Conservation (phyloP, 2,329 filamentous ascomycete species). For the Ophiostoma populinum region DNA sequence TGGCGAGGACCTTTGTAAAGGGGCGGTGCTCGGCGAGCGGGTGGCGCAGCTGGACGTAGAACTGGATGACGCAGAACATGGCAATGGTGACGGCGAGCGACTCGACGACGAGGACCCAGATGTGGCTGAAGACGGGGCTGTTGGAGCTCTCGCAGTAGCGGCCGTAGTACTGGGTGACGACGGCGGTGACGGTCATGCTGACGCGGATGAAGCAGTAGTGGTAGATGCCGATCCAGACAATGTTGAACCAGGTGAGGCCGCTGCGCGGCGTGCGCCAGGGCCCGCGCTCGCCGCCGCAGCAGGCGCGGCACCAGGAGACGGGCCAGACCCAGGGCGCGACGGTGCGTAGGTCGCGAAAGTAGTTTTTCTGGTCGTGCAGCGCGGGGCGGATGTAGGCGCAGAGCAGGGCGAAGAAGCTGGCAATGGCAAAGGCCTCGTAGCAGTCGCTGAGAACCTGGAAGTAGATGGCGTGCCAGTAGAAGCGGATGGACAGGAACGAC, state of each 20-base stretch:
- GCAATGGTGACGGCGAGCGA: conserved; percentile 58
- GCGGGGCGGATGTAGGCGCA: conserved; percentile 67
- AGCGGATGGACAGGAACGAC: conserved; percentile 55
- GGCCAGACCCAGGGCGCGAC: conserved; percentile 60
- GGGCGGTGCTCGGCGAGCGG: conserved; percentile 53
- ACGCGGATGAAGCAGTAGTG: conserved; percentile 76
- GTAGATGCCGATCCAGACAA: conserved; percentile 67
- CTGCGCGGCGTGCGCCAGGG: conserved; percentile 58
- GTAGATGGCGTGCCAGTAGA: conserved; percentile 64
- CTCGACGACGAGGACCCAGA: conserved; percentile 62
- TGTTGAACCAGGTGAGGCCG: conserved; percentile 81
- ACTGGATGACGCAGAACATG: conserved; percentile 80
- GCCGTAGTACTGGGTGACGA: conserved; percentile 50
- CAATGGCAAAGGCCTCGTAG: conserved; percentile 79
- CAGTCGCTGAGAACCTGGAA: conserved; percentile 68
- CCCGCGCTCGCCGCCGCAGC: conserved; percentile 51
- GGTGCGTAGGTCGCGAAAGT: conserved; percentile 52
- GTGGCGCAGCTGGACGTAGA: conserved; percentile 59
- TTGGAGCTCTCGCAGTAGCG: conserved; percentile 67
- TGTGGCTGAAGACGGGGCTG: conserved; percentile 61
- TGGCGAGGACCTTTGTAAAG: conserved; percentile 66
- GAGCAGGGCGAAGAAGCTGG: conserved; percentile 69
- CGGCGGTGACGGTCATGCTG: conserved; percentile 61
- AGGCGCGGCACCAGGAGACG: conserved; percentile 50
- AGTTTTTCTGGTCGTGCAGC: conserved; percentile 65